Percentiles rank a stretch among this genome's conserved stretches.
Evolutionary conservation across 1,139 yeast species (phyloP).

Genomic region (Yamadazyma membranifaciens): DNA sequence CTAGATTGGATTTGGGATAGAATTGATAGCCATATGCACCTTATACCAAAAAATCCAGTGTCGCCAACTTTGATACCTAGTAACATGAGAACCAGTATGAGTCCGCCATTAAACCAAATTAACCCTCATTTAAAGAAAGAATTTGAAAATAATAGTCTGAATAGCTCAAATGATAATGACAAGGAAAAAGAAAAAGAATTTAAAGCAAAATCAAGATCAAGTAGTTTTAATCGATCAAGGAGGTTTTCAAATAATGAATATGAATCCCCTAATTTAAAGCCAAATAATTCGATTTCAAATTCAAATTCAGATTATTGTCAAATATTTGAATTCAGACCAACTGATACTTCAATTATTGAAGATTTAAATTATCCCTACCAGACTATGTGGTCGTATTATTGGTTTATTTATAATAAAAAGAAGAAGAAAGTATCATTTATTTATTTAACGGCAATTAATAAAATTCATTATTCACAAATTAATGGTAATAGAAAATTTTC

Average conservation of each 20-base stretch:
- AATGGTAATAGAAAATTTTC: slow-evolving; percentile 24
- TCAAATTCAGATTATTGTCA: slow-evolving; percentile 54
- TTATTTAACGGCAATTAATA: slow-evolving; percentile 50
- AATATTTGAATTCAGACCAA: slow-evolving; percentile 76
- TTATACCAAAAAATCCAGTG: slow-evolving; percentile 30
- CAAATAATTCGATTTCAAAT: slow-evolving; percentile 13
- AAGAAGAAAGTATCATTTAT: slow-evolving; percentile 88
- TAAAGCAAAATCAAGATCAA: slow-evolving; percentile 24
- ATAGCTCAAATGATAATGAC: neutral
- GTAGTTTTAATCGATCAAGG: slow-evolving; percentile 19
- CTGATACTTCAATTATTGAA: slow-evolving; percentile 75
- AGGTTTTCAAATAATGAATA: slow-evolving; percentile 8
- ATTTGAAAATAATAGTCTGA: neutral
- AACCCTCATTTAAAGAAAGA: slow-evolving; percentile 1
- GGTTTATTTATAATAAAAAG: slow-evolving; percentile 89
- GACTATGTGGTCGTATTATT: slow-evolving; percentile 85
- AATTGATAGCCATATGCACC: slow-evolving; percentile 79
- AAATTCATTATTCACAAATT: slow-evolving; percentile 38
- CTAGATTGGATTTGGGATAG: slow-evolving; percentile 83
- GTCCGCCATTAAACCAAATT: neutral
- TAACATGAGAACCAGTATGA: neutral
- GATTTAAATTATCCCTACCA: slow-evolving; percentile 66
- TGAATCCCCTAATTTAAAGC: slow-evolving; percentile 6
- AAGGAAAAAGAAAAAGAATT: slow-evolving; percentile 5
- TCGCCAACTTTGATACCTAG: slow-evolving; percentile 9